A percentile compares a stretch with the other conserved stretches of the same genome.
These are phyloP conservation scores for Chrysosphaeria jannelii DNA, from an alignment of 2,329 filamentous ascomycete genomes.

Conservation along the genomic window DNA sequence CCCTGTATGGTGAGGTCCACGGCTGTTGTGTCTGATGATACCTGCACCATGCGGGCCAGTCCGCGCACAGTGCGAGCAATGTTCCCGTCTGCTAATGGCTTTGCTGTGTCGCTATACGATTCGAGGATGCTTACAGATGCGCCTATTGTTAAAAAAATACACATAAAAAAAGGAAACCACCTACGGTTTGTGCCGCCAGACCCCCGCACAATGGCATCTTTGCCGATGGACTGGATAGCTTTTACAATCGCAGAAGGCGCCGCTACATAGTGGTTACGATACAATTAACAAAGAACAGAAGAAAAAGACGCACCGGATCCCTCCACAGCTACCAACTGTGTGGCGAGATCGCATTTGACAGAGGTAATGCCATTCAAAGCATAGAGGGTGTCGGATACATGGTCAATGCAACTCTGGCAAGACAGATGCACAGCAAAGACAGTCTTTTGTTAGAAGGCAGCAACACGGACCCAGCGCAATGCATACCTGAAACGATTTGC, in stretches of 20 bases:
- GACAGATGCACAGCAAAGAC: conserved; percentile 85
- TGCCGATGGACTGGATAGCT: conserved; percentile 66
- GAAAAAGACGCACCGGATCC: conserved; percentile 29
- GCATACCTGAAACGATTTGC: too few relatives aligned
- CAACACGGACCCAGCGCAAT: too few relatives aligned
- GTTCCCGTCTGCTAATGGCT: conserved; percentile 4
- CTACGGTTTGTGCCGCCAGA: conserved; percentile 61
- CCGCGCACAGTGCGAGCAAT: conserved; percentile 38
- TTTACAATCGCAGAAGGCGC: conserved; percentile 51
- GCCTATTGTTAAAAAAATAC: conserved; percentile 1
- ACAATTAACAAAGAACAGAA: too few relatives aligned
- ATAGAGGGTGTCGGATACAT: conserved; percentile 51
- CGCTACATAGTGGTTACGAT: too few relatives aligned
- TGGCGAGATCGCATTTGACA: conserved; percentile 51
- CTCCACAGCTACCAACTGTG: conserved; percentile 60
- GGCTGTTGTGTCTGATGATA: conserved; percentile 45
- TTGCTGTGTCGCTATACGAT: conserved; percentile 17
- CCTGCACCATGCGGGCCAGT: conserved; percentile 78
- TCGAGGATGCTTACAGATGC: conserved; percentile 89
- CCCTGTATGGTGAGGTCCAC: conserved; percentile 71
- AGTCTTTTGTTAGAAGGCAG: conserved; percentile 34
- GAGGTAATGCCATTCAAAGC: conserved; percentile 54
- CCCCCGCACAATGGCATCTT: conserved; percentile 80
- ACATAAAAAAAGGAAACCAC: conserved; percentile 8
- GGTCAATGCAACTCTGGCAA: conserved; percentile 68